phyloP scores from a whole-genome alignment of 257 asterid species.

The Catharanthus roseus region DNA sequence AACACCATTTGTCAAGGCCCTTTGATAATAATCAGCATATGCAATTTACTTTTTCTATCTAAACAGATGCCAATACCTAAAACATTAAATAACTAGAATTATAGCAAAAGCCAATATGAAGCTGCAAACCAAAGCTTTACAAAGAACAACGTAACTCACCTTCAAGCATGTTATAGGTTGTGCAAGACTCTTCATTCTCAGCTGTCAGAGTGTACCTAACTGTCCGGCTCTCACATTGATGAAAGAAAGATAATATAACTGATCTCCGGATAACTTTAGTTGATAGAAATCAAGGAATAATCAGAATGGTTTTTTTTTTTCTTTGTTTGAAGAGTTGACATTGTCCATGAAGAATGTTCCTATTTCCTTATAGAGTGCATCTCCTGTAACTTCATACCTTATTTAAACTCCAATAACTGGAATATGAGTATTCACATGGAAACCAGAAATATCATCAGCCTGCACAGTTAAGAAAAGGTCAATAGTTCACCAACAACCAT shows the following conservation, averaged over 20 bases:
- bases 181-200: conserved; percentile 88
- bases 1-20: conserved; percentile 87
- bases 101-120: background rate
- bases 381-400: conserved; percentile 93
- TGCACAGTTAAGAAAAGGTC: conserved; percentile 6
- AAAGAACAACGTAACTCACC: conserved; percentile 25
- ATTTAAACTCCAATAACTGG: conserved; percentile 83
- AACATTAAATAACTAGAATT: background rate
- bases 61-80: conserved; percentile 71
- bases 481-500: too few species aligned
- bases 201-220: conserved; percentile 45
- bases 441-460: conserved; percentile 78
- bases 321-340: conserved; percentile 68
- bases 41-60: conserved; percentile 87
- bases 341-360: conserved; percentile 70
- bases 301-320: conserved; percentile 37
- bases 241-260: background rate
- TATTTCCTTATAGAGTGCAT: conserved; percentile 75
- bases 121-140: background rate
- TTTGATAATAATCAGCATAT: conserved; percentile 84
- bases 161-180: conserved; percentile 97
- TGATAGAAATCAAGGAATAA: background rate
- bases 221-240: conserved; percentile 40
- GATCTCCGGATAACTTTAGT: background rate
- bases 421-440: conserved; percentile 85